Evolutionary conservation across 352 stramenopile genomes (phyloP).

Genomic region (Pythium oligandrum): DNA sequence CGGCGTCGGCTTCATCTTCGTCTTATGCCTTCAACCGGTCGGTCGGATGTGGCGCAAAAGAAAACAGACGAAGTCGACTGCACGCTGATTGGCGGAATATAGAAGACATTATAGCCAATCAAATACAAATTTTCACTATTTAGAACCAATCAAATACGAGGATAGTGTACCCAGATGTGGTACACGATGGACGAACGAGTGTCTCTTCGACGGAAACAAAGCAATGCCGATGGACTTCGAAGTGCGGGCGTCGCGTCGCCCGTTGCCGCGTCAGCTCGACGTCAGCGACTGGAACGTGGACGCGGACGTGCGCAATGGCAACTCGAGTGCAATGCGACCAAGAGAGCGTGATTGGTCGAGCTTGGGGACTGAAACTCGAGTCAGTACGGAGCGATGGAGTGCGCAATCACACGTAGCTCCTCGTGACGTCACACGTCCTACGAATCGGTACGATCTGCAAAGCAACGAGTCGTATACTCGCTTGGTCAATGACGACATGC

Average conservation of each 20-base stretch:
- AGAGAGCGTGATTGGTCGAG: constrained; percentile 1
- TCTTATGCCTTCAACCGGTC: too few species aligned
- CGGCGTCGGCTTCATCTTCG: too few species aligned
- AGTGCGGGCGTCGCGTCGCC: constrained; percentile 24
- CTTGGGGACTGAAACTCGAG: background rate
- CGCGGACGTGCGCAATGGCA: constrained; percentile 8
- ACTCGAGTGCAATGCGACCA: constrained; percentile 1
- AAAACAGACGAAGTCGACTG: background rate
- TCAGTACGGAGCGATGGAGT: too few species aligned
- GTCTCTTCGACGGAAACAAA: constrained; percentile 6
- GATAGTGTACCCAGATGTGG: too few species aligned
- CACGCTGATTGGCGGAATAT: too few species aligned
- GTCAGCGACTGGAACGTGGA: constrained; percentile 32
- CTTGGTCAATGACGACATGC: too few species aligned
- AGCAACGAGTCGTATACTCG: too few species aligned
- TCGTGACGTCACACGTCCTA: too few species aligned
- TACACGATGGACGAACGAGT: background rate
- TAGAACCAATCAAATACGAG: too few species aligned
- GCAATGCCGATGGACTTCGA: constrained; percentile 21
- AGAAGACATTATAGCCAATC: constrained; percentile 4
- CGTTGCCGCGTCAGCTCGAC: constrained; percentile 46
- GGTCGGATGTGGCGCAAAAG: constrained; percentile 1
- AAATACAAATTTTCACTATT: too few species aligned
- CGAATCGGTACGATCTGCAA: too few species aligned
- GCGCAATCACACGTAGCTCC: too few species aligned